These are phyloP conservation scores for Plasmodium gaboni DNA, from an alignment of 169 alveolate species.

Conservation along the genomic window DNA sequence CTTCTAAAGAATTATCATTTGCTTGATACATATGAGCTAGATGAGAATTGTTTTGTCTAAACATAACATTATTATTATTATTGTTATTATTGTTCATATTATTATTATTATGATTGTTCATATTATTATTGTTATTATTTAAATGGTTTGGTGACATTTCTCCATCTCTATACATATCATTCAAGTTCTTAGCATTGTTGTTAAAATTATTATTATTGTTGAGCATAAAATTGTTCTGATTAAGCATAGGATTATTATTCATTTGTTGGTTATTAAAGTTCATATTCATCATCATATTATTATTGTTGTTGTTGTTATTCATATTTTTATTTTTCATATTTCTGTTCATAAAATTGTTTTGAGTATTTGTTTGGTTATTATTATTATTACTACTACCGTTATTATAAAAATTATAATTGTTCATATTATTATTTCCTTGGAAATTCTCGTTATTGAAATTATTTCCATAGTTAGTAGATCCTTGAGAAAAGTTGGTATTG, in stretches of 20 bases:
- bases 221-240: conserved; percentile 29
- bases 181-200: background rate
- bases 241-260: conserved; percentile 10
- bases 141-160: conserved; percentile 7
- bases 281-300: background rate
- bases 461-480: conserved; percentile 19
- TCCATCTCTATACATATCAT: conserved; percentile 11
- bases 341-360: conserved; percentile 21
- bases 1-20: conserved; percentile 65
- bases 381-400: conserved; percentile 12
- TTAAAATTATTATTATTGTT: background rate
- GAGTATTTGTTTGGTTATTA: background rate
- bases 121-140: background rate
- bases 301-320: background rate
- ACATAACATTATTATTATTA: conserved; percentile 9
- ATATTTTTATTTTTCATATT: conserved; percentile 46
- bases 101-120: background rate
- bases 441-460: background rate
- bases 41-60: conserved; percentile 28
- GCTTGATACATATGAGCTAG: conserved; percentile 17
- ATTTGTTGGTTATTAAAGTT: background rate
- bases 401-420: conserved; percentile 36
- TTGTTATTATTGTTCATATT: background rate
- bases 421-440: conserved; percentile 13
- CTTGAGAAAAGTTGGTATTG: conserved; percentile 14